Evolutionary conservation across 768 basidiomycete species (phyloP), one percentile per base, ranked within the genome.

Genomic region (Leccinum ochraceum): DNA sequence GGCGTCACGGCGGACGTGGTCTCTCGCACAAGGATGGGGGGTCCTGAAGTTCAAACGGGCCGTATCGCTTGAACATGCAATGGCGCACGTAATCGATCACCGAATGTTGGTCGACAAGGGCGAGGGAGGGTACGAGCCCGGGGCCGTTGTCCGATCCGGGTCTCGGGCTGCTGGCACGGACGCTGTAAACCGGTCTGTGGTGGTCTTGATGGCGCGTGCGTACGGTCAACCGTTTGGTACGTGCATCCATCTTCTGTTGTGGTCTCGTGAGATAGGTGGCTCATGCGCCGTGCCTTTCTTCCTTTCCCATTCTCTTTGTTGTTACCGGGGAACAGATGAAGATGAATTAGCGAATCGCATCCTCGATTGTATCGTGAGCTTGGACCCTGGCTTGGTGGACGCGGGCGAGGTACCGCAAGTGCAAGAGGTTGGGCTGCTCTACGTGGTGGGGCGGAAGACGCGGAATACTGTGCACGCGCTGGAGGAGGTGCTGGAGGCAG

Each of bases 381-480:
- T 2, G 32, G 11, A 28, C 58, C 66, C 2, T 61, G 42, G 9
- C 9, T n/a, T 44, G 42, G n/a, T 44, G 42, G n/a, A 44, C n/a
- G 9, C n/a, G 42, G 42, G 17, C n/a, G n/a, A n/a, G 42, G 42
- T 4, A 44, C n/a, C 9, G n/a, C 42, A 44, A n/a, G n/a, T 44
- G 42, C 42, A 70, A 37, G 55, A 70, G 0, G 10, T 70, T 22
- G 51, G 53, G 2, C 11, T 69, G 9, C 53, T 69, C 1, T 70
- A 42, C 10, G 44, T 61, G 16, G 32, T 58, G 8, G 22, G 36
- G 0, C 37, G 14, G 20, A 67, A 63, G 16, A 63, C 63, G 22
- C 34, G 10, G 24, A 53, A 58, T n/a, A 42, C 11, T 7, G 54
- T 24, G 20, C 11, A 11, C 9, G 56, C 42, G 9, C 50, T 70